These are phyloP conservation scores for Colletotrichum karsti DNA, from an alignment of 2,329 filamentous ascomycete genomes.

Conservation along the genomic window DNA sequence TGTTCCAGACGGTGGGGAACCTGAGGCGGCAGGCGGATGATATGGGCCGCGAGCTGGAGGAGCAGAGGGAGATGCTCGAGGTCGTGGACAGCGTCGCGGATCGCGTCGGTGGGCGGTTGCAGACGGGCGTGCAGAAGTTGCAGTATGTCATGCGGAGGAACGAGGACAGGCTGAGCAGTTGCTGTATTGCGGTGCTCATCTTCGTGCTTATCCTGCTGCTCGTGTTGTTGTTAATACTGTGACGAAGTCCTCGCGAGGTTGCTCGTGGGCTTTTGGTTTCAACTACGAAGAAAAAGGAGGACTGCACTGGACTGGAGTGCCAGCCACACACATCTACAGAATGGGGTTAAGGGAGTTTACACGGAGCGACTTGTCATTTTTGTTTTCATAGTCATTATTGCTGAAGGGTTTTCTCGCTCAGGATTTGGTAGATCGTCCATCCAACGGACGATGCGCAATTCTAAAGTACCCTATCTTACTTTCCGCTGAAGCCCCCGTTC, in stretches of 20 bases:
- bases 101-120: conserved; percentile 84
- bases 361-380: conserved; percentile 5
- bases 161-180: conserved; percentile 88
- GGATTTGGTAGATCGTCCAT: conserved; percentile 8
- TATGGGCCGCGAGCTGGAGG: conserved; percentile 96
- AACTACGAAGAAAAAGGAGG: not conserved
- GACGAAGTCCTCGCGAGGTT: conserved; percentile 32
- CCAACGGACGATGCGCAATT: conserved; percentile 10
- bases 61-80: conserved; percentile 89
- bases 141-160: conserved; percentile 86
- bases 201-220: conserved; percentile 88
- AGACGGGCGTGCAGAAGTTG: conserved; percentile 88
- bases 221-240: conserved; percentile 76
- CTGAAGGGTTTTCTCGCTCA: not conserved
- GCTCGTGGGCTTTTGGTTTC: not conserved
- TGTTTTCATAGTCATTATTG: not conserved
- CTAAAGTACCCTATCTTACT: not conserved
- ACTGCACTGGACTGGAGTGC: too few species aligned
- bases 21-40: conserved; percentile 89
- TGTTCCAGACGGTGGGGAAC: conserved; percentile 93
- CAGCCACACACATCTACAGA: not conserved
- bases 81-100: conserved; percentile 87
- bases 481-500: not conserved
- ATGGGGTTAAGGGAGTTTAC: conserved; percentile 15
- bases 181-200: conserved; percentile 90